Evolutionary conservation across 441 rosid genomes (phyloP).

Genomic region (Brassica balearica): DNA sequence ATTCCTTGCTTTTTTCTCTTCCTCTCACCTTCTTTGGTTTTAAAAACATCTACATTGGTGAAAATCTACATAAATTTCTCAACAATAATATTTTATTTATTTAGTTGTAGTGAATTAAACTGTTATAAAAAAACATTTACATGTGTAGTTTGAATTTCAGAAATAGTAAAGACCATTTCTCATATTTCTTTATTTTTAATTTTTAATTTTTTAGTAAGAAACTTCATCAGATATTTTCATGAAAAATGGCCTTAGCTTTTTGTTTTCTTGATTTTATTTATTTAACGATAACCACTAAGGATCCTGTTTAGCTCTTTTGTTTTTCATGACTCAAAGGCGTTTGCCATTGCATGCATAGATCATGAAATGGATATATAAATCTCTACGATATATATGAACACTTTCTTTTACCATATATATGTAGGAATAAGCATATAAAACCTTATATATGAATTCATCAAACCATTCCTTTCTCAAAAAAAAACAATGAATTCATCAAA

Average conservation of each 20-base stretch:
- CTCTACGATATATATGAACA: not conserved
- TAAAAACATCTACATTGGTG: not conserved
- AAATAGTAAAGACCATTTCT: not conserved
- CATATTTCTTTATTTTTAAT: not conserved
- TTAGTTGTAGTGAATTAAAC: not conserved
- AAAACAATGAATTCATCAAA: not conserved
- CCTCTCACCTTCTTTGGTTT: conserved; percentile 23
- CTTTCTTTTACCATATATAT: not conserved
- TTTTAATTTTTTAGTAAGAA: not conserved
- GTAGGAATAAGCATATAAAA: conserved; percentile 1
- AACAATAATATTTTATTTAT: conserved; percentile 2
- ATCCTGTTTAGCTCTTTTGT: not conserved
- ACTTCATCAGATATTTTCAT: not conserved
- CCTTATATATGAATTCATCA: not conserved
- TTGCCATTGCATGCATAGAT: not conserved
- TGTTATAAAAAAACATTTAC: not conserved
- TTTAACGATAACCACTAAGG: not conserved
- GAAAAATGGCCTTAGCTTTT: not conserved
- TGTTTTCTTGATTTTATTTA: conserved; percentile 8
- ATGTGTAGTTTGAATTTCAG: not conserved
- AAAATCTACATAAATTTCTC: not conserved
- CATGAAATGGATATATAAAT: not conserved
- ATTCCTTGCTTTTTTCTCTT: conserved; percentile 30
- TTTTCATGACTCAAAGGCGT: not conserved
- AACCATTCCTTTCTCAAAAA: no score